Evolutionary conservation across 805 yeast genomes (phyloP).

Genomic region (Kodamaea jinghongensis): DNA sequence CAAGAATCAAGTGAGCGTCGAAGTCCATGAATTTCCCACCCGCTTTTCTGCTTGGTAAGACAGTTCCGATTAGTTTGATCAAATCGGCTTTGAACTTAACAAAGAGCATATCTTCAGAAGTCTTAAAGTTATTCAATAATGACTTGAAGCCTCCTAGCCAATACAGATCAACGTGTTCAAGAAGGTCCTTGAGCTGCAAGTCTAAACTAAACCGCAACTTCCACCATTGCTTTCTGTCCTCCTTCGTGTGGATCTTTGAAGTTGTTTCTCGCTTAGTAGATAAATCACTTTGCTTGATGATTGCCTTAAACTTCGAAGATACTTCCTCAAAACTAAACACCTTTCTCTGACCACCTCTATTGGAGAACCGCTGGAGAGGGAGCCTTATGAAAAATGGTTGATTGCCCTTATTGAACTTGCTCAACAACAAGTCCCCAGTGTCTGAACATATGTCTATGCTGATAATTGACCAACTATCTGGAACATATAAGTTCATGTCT

Average conservation of each 20-base stretch:
- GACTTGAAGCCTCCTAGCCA: conserved; percentile 83
- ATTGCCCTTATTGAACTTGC: conserved; percentile 34
- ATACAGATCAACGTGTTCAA: conserved; percentile 54
- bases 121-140: conserved; percentile 44
- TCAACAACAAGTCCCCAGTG: conserved; percentile 57
- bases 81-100: conserved; percentile 20
- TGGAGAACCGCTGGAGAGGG: conserved; percentile 53
- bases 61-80: conserved; percentile 12
- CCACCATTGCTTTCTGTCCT: conserved; percentile 80
- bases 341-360: conserved; percentile 31
- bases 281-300: conserved; percentile 59
- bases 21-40: conserved; percentile 10
- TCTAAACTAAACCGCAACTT: conserved; percentile 61
- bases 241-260: conserved; percentile 49
- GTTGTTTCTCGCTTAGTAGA: conserved; percentile 58
- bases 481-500: conserved; percentile 23
- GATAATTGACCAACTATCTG: conserved; percentile 55
- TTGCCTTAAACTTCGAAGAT: conserved; percentile 24
- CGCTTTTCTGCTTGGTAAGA: conserved; percentile 14
- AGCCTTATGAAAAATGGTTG: conserved; percentile 52
- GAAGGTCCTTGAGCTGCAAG: conserved; percentile 46
- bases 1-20: conserved; percentile 18
- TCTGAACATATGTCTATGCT: conserved; percentile 58
- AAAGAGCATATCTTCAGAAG: conserved; percentile 15
- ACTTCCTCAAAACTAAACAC: conserved; percentile 47